Base-by-base conservation (phyloP, 2,329 filamentous ascomycete genomes). In the Pestalotiopsis sp. region DNA sequence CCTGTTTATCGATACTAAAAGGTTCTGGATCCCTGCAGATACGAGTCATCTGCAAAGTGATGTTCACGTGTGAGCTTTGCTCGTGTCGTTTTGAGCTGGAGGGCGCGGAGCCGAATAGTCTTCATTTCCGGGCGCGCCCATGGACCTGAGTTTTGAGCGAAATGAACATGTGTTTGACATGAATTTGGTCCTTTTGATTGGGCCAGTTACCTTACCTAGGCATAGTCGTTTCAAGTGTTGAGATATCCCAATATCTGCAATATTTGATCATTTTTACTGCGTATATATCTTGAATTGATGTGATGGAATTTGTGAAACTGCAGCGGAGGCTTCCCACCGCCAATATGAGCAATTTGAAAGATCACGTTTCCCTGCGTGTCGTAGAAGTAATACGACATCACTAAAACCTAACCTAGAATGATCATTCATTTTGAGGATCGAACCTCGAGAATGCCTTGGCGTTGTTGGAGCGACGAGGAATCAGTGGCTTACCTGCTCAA, bases 1-100 rank as follows among this genome's bases (percentile, higher is more conserved):
- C 71, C 73, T 7, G 68, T 70, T 9, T 72, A 72, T 49, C 68
- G 72, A 31, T 72, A 74, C 61, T 73, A 59, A 40, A n/a, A 4
- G 27, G 7, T 12, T 4, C 36, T 38, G 17, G 4, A n/a, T 40
- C 31, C 6, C 4, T 9, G 13, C 31, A 31, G 20, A n/a, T 23
- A 52, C n/a, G 17, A n/a, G 20, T n/a, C 7, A n/a, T 11, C 14
- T n/a, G 45, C 5, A n/a, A 52, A n/a, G 45, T 20, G 14, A 52
- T 52, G 20, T 52, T 52, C 45, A 23, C 7, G 17, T n/a, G 7
- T 9, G 45, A 52, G 45, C n/a, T 52, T 13, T 45, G 45, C 45
- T 52, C 45, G 6, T 14, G 17, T 20, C 14, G 20, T 4, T 23
- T 52, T 52, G n/a, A 20, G 45, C n/a, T 9, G 45, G 17, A 23